Base-by-base conservation (phyloP, 495 filamentous ascomycete genomes). In the Tuber melanosporum region DNA sequence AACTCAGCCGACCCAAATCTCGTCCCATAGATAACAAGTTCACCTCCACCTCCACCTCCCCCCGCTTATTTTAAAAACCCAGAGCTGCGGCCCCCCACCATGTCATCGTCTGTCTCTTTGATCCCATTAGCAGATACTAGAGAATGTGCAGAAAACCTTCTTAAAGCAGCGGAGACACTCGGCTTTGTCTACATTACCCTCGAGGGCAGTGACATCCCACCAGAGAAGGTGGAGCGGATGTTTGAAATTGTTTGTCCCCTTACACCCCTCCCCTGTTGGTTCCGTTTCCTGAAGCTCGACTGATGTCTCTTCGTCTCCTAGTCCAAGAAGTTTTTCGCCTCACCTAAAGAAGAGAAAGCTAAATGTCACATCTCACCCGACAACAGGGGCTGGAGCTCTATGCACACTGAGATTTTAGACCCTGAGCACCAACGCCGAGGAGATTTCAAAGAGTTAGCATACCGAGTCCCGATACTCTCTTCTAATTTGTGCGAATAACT, bases 131-230 rank as follows among this genome's bases (percentile, higher is more conserved):
- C 88, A 4, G 85, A 87, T 66, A 81, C 86, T 8, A 85, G 70
- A 81, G 85, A 89, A 79, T 89, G 90, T 74, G 92, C 93, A 72
- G 88, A 89, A 76, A 85, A 91, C 66, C 88, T 98, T 47, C 90
- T 98, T 44, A 88, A 93, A 75, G 95, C 94, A 1, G 93, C 93
- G 12, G 87, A 91, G 47, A 88, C 90, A 42, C 90, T 93, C 84
- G 95, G 95, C 71, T 98, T 98, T 82, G 88, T 98, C 45, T 98
- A 95, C 85, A 90, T 98, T 81, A 92, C 90, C 76, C 91, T 90
- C 81, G 86, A 89, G 75, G 88, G 88, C 22, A 89, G 89, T 46
- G 90, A 92, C 72, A 93, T 98, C n/a, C 86, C 90, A 0, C 76
- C 85, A 0, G 85, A 87, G 39, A 89, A 91, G 71, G 89, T 98